These are phyloP conservation scores for Ophiosphaerella herpotricha DNA, from an alignment of 2,329 filamentous ascomycete species.

Conservation along the genomic window DNA sequence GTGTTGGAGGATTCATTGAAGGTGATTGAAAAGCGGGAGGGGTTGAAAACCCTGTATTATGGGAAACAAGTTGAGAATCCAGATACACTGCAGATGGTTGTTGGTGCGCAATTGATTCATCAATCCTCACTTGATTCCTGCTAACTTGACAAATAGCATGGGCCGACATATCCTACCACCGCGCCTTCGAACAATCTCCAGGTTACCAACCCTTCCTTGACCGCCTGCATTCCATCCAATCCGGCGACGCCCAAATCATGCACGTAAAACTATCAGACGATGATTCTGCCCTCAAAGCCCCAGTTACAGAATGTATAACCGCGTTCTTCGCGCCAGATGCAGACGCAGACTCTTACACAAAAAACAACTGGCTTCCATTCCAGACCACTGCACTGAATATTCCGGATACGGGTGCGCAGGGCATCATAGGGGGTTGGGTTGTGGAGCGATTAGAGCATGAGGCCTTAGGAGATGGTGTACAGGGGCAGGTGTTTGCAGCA, in stretches of 20 bases:
- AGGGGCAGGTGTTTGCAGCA: conserved; percentile 48
- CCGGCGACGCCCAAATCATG: conserved; percentile 29
- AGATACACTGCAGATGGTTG: conserved; percentile 42
- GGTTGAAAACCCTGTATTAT: conserved; percentile 43
- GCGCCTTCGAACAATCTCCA: conserved; percentile 45
- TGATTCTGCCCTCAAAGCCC: conserved; percentile 38
- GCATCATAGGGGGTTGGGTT: conserved; percentile 41
- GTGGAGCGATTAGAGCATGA: conserved; percentile 32
- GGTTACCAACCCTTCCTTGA: conserved; percentile 48
- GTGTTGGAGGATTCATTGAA: conserved; percentile 39
- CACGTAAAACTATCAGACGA: conserved; percentile 41
- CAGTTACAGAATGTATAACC: conserved; percentile 56
- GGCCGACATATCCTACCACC: conserved; percentile 47
- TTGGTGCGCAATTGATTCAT: conserved; percentile 41
- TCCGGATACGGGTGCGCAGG: conserved; percentile 20
- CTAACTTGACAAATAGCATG: conserved; percentile 45
- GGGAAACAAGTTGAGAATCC: conserved; percentile 49
- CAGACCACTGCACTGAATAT: conserved; percentile 38
- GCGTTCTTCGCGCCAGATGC: conserved; percentile 49
- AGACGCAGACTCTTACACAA: conserved; percentile 25
- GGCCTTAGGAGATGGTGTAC: conserved; percentile 25
- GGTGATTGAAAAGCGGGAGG: conserved; percentile 44
- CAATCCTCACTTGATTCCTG: not conserved
- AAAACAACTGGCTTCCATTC: conserved; percentile 46
- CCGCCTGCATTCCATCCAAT: conserved; percentile 33